Evolutionary conservation across 1,284 basidiomycete species (phyloP).

Genomic region (Heterobasidion parviporum): DNA sequence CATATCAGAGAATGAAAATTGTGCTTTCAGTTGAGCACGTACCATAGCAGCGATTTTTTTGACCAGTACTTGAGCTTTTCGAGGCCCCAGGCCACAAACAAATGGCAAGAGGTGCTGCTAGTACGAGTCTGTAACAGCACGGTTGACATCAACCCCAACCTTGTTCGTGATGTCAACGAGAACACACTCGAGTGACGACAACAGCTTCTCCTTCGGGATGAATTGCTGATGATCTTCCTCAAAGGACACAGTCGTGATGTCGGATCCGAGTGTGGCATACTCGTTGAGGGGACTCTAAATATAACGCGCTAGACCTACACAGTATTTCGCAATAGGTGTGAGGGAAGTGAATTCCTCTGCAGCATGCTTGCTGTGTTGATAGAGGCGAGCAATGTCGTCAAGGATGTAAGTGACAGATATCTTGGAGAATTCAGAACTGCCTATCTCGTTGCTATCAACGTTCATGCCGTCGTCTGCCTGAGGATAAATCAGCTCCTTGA

Average conservation of each 20-base stretch:
- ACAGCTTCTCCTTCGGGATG: conserved; percentile 79
- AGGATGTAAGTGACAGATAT: conserved; percentile 70
- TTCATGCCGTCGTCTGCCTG: conserved; percentile 8
- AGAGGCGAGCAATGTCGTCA: conserved; percentile 92
- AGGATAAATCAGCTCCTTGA: conserved; percentile 44
- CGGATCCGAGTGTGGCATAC: conserved; percentile 79
- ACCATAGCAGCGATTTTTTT: conserved; percentile 77
- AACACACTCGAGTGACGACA: conserved; percentile 77
- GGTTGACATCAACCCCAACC: conserved; percentile 95
- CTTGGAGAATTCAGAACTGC: conserved; percentile 10
- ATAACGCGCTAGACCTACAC: conserved; percentile 90
- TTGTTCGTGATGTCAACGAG: conserved; percentile 88
- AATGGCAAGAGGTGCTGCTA: conserved; percentile 85
- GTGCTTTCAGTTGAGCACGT: conserved; percentile 14
- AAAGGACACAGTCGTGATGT: conserved; percentile 76
- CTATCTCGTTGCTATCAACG: conserved; percentile 8
- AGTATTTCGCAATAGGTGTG: conserved; percentile 83
- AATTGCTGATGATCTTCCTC: conserved; percentile 84
- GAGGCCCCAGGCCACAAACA: conserved; percentile 89
- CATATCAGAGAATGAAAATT: conserved; percentile 10
- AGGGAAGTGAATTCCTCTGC: conserved; percentile 81
- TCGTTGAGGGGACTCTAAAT: conserved; percentile 92
- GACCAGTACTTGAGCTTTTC: conserved; percentile 85
- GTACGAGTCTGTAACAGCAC: conserved; percentile 81
- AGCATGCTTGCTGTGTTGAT: conserved; percentile 86